Conservation (phyloP, 2,329 filamentous ascomycete species). For the Fusarium albosuccineum region DNA sequence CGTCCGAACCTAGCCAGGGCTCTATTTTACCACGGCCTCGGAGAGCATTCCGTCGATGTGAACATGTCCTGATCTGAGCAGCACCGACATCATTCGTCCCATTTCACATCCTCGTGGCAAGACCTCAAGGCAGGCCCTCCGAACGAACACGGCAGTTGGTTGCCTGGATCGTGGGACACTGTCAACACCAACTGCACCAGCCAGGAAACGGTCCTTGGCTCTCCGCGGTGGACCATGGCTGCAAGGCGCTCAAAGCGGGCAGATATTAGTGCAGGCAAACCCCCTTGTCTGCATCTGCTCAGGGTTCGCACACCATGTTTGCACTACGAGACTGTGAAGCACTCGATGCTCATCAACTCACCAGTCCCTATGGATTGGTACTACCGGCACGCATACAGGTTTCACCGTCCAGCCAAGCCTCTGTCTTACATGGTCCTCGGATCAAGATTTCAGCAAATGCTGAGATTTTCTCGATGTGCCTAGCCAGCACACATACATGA, state of each 20-base stretch:
- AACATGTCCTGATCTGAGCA: not conserved
- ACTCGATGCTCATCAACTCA: slow-evolving; percentile 8
- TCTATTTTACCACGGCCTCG: not conserved
- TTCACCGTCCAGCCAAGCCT: slow-evolving; percentile 20
- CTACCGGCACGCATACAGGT: slow-evolving; percentile 14
- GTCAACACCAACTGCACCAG: slow-evolving; percentile 32
- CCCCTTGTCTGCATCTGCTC: slow-evolving; percentile 41
- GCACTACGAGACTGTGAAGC: not conserved
- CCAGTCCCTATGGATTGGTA: slow-evolving; percentile 17
- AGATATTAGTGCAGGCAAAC: slow-evolving; percentile 36
- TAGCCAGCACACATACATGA: not conserved
- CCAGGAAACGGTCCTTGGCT: slow-evolving; percentile 23
- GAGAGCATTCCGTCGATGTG: not conserved
- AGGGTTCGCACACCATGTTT: slow-evolving; percentile 41
- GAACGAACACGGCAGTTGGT: slow-evolving; percentile 22
- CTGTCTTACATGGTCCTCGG: slow-evolving; percentile 15
- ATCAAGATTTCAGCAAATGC: slow-evolving; percentile 5
- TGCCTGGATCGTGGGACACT: slow-evolving; percentile 27
- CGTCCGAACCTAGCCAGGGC: not conserved
- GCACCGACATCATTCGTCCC: not conserved
- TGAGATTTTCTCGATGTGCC: not conserved
- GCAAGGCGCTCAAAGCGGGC: slow-evolving; percentile 42
- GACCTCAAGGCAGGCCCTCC: not conserved
- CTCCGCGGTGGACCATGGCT: slow-evolving; percentile 35
- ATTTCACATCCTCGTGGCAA: not conserved